Evolutionary conservation across 768 basidiomycete genomes (phyloP).

Genomic region (Boletus reticulatus): DNA sequence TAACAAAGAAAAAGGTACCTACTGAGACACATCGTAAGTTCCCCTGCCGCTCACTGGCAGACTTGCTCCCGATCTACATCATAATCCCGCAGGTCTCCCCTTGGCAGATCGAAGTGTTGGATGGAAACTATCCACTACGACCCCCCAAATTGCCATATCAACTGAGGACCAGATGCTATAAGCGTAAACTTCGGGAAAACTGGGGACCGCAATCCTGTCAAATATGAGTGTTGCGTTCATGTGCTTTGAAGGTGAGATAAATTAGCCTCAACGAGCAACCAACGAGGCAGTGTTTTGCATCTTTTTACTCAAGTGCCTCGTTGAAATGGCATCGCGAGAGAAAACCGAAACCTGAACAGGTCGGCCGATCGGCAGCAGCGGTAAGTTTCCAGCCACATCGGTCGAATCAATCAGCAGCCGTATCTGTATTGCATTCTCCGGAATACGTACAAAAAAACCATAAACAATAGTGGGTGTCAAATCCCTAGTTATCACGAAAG

Average conservation of each 20-base stretch:
- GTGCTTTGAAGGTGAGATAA: background rate
- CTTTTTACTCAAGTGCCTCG: background rate
- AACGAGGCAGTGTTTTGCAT: too few species aligned
- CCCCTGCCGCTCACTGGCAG: background rate
- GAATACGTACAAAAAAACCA: slow-evolving; percentile 17
- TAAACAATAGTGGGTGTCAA: too few species aligned
- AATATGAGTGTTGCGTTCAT: background rate
- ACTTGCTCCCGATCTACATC: background rate
- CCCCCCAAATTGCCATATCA: background rate
- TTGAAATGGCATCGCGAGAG: background rate
- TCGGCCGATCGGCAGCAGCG: background rate
- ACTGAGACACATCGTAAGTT: background rate
- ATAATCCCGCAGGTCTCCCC: too few species aligned
- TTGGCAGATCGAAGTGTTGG: too few species aligned
- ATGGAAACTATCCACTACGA: too few species aligned
- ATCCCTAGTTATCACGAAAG: too few species aligned
- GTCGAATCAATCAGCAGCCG: background rate
- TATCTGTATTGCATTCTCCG: background rate
- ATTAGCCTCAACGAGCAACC: background rate
- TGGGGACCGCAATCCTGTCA: background rate
- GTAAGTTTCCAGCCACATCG: too few species aligned
- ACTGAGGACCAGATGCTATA: background rate
- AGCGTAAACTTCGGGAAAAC: background rate
- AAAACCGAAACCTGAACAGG: background rate
- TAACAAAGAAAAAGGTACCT: background rate